A percentile compares a stretch with the other conserved stretches of the same genome.
Conservation (phyloP, 2,329 filamentous ascomycete genomes). For the Pestalotiopsis sp. region DNA sequence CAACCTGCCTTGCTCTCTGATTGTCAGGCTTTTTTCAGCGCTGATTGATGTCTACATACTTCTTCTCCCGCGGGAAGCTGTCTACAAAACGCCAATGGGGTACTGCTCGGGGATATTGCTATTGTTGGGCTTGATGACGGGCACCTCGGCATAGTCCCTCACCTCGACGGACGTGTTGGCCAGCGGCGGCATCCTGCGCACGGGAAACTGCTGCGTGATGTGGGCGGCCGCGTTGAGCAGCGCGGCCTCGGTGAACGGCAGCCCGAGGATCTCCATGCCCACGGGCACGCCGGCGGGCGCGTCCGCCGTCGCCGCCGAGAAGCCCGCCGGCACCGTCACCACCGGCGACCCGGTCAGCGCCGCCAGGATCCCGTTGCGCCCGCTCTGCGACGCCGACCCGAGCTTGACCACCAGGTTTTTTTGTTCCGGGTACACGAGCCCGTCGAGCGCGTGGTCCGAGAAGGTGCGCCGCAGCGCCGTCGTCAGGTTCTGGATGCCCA, state of each 20-base stretch:
- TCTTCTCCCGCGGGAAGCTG: neutral
- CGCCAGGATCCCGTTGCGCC: slow-evolving; percentile 51
- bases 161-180: slow-evolving; percentile 41
- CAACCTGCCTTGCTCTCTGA: too few relatives aligned
- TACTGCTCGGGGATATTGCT: slow-evolving; percentile 46
- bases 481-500: slow-evolving; percentile 55
- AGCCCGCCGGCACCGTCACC: slow-evolving; percentile 53
- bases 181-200: slow-evolving; percentile 49
- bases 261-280: slow-evolving; percentile 65
- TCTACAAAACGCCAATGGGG: slow-evolving; percentile 44
- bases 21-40: too few relatives aligned
- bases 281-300: slow-evolving; percentile 63
- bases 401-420: slow-evolving; percentile 63
- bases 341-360: slow-evolving; percentile 43
- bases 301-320: slow-evolving; percentile 47
- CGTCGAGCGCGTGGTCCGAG: slow-evolving; percentile 50
- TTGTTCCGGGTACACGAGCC: slow-evolving; percentile 66
- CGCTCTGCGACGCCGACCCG: slow-evolving; percentile 58
- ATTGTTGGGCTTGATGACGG: slow-evolving; percentile 43
- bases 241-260: slow-evolving; percentile 55
- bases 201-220: slow-evolving; percentile 47
- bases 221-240: slow-evolving; percentile 56
- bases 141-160: slow-evolving; percentile 43
- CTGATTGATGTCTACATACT: neutral
- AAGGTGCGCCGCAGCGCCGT: slow-evolving; percentile 54